Evolutionary conservation across 352 stramenopile genomes (phyloP).

Genomic region (Pseudoperonospora humuli): DNA sequence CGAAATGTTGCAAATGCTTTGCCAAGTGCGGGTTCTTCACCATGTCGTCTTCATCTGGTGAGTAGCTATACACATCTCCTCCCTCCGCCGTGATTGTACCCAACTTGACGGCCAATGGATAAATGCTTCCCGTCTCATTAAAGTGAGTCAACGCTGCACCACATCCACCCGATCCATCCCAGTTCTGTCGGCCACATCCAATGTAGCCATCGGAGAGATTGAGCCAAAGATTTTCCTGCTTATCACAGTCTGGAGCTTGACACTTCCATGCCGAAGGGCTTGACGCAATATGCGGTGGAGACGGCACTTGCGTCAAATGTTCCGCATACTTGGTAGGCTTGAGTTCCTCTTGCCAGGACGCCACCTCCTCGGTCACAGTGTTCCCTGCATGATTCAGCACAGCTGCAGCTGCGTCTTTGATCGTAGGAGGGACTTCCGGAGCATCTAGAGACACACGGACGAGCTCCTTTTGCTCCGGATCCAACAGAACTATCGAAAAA

Average conservation of each 20-base stretch:
- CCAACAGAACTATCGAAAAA: constrained; percentile 72
- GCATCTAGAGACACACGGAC: constrained; percentile 27
- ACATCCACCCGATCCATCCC: constrained; percentile 94
- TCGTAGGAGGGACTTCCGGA: constrained; percentile 29
- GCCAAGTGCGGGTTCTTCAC: constrained; percentile 93
- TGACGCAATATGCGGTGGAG: constrained; percentile 54
- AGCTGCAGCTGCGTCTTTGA: constrained; percentile 51
- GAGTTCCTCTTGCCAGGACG: constrained; percentile 78
- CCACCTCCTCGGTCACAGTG: constrained; percentile 68
- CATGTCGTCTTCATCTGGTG: constrained; percentile 95
- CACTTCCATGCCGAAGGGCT: constrained; percentile 77
- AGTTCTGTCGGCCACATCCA: constrained; percentile 88
- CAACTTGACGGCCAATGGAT: constrained; percentile 96
- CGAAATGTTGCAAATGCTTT: constrained; percentile 92
- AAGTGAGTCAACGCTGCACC: constrained; percentile 96
- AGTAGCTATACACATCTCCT: constrained; percentile 98
- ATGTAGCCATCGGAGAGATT: constrained; percentile 93
- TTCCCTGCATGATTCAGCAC: constrained; percentile 73
- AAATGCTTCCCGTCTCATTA: constrained; percentile 87
- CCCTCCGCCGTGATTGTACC: constrained; percentile 94
- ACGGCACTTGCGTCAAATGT: constrained; percentile 54
- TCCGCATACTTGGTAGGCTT: constrained; percentile 73
- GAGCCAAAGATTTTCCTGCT: constrained; percentile 98
- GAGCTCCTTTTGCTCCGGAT: constrained; percentile 31
- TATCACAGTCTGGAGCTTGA: constrained; percentile 90